Evolutionary conservation across 345 rosid genomes (phyloP).

Genomic region (Sapria himalayana): DNA sequence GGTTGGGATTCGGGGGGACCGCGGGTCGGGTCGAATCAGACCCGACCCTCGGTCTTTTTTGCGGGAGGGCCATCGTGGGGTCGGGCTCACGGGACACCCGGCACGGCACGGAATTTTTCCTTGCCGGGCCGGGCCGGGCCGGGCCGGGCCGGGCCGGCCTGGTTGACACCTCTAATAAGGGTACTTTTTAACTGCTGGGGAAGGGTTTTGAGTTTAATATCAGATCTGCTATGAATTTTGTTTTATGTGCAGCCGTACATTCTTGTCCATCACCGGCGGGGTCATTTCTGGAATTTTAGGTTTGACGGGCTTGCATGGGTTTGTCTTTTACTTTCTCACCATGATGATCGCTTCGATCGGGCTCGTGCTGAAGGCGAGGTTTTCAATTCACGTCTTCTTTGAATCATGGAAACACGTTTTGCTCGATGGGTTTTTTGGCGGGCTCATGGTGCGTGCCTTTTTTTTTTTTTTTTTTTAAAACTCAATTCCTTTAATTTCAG

Average conservation of each 20-base stretch:
- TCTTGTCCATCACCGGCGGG: slow-evolving; percentile 78
- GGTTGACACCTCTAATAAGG: too few relatives aligned
- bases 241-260: slow-evolving; percentile 58
- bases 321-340: slow-evolving; percentile 53
- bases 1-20: too few relatives aligned
- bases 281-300: slow-evolving; percentile 83
- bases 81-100: too few relatives aligned
- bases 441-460: slow-evolving; percentile 54
- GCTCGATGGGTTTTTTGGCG: slow-evolving; percentile 72
- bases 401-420: slow-evolving; percentile 55
- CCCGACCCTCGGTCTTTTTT: too few relatives aligned
- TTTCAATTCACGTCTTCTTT: slow-evolving; percentile 54
- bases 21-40: too few relatives aligned
- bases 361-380: slow-evolving; percentile 67
- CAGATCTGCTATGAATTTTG: too few relatives aligned
- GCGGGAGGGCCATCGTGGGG: too few relatives aligned
- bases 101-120: too few relatives aligned
- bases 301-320: slow-evolving; percentile 65
- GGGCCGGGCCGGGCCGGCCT: too few relatives aligned
- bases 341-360: slow-evolving; percentile 77
- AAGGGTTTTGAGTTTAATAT: too few relatives aligned
- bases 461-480: background rate
- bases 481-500: background rate
- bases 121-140: too few relatives aligned
- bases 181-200: too few relatives aligned